phyloP scores from a whole-genome alignment of 768 basidiomycete species.

The button mushroom (Agaricus bisporus) region DNA sequence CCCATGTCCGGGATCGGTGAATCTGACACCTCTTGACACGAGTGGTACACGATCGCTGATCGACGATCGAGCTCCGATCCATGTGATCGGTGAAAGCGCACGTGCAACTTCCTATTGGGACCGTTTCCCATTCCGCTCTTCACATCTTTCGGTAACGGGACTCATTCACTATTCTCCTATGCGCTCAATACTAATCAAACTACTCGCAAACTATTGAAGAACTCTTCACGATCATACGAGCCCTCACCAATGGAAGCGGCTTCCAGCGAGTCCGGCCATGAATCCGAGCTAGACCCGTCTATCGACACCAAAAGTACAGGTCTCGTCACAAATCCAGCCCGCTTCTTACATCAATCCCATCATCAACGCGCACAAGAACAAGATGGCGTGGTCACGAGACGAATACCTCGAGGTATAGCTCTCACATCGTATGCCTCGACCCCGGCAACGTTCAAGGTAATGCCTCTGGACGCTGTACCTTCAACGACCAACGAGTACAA shows the following conservation, averaged over 20 bases:
- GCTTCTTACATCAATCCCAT: constrained; percentile 17
- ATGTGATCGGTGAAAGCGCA: neutral
- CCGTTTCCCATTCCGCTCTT: neutral
- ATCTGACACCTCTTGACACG: no score
- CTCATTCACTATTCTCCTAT: neutral
- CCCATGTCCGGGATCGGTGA: no score
- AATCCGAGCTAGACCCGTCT: neutral
- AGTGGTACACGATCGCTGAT: no score
- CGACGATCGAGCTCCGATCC: neutral
- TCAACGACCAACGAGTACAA: neutral
- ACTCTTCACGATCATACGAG: constrained; percentile 28
- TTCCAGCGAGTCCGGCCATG: neutral
- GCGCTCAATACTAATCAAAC: constrained; percentile 10
- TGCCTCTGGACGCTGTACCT: neutral
- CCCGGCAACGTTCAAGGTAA: neutral
- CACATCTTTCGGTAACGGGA: neutral
- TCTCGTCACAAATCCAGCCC: constrained; percentile 17
- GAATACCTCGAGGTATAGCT: neutral
- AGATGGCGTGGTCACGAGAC: neutral
- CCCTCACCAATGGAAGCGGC: constrained; percentile 4
- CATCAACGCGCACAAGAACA: neutral
- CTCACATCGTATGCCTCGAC: neutral
- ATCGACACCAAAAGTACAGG: neutral
- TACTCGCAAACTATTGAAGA: constrained; percentile 26
- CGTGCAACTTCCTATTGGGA: neutral